Evolutionary conservation across 345 rosid species (phyloP).

Genomic region (Aquilaria sinensis): DNA sequence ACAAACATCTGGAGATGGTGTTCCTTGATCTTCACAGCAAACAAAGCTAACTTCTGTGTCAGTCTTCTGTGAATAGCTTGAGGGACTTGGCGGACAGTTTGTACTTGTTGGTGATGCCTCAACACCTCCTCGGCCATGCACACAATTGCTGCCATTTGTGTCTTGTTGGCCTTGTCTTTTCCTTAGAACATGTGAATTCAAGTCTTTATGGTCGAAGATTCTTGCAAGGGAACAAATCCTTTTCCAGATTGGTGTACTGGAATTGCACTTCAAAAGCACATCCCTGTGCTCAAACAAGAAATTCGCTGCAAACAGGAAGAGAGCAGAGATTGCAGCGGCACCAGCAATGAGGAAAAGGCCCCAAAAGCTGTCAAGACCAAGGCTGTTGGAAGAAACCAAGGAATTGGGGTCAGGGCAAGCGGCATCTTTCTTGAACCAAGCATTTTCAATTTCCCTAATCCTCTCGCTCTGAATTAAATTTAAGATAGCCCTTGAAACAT

Average conservation of each 20-base stretch:
- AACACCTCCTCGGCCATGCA: not conserved
- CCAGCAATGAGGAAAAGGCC: slow-evolving; percentile 35
- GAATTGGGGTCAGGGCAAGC: slow-evolving; percentile 19
- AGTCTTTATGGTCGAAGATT: not conserved
- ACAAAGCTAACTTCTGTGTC: no score
- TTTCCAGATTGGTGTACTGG: slow-evolving; percentile 21
- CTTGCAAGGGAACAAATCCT: not conserved
- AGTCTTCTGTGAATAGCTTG: not conserved
- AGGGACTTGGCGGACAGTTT: not conserved
- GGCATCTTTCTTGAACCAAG: slow-evolving; percentile 18
- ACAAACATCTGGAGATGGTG: no score
- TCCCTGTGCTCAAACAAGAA: slow-evolving; percentile 15
- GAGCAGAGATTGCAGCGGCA: slow-evolving; percentile 19
- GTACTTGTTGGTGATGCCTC: not conserved
- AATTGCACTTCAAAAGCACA: slow-evolving; percentile 5
- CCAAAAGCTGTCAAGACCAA: slow-evolving; percentile 38
- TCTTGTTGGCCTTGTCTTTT: not conserved
- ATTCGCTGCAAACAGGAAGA: slow-evolving; percentile 16
- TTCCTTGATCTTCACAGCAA: no score
- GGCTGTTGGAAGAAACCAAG: slow-evolving; percentile 23
- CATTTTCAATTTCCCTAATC: slow-evolving; percentile 23
- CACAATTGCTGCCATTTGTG: not conserved
- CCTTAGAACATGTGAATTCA: not conserved
- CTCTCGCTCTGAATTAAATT: slow-evolving; percentile 27
- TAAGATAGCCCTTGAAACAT: slow-evolving; percentile 39